Conservation (phyloP, 2,329 filamentous ascomycete genomes). For the Colletotrichum sp. region DNA sequence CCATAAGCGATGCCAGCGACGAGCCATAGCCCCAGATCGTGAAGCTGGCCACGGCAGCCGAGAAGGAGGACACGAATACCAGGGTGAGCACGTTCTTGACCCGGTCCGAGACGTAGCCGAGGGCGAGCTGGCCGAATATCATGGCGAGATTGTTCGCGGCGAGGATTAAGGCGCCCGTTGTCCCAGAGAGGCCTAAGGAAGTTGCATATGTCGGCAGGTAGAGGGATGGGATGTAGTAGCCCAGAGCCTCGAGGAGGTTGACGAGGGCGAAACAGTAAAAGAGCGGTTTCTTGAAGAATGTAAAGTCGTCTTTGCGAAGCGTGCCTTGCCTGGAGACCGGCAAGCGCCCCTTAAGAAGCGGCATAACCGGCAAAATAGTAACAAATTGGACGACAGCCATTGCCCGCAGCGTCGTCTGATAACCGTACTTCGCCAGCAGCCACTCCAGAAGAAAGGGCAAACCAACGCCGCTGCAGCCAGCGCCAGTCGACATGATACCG, state of each 20-base stretch:
- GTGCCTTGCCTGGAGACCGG: slow-evolving; percentile 37
- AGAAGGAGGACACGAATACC: slow-evolving; percentile 42
- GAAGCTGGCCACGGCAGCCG: slow-evolving; percentile 53
- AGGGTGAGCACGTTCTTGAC: slow-evolving; percentile 50
- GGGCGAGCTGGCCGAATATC: slow-evolving; percentile 48
- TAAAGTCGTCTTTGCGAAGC: slow-evolving; percentile 25
- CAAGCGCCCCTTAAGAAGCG: slow-evolving; percentile 44
- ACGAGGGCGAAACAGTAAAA: slow-evolving; percentile 46
- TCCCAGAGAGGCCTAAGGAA: slow-evolving; percentile 39
- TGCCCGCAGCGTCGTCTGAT: slow-evolving; percentile 42
- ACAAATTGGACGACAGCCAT: slow-evolving; percentile 42
- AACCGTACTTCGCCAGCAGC: slow-evolving; percentile 45
- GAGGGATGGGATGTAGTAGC: slow-evolving; percentile 61
- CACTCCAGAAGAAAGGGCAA: slow-evolving; percentile 48
- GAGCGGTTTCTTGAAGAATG: slow-evolving; percentile 25
- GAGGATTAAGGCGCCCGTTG: slow-evolving; percentile 49
- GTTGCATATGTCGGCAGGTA: slow-evolving; percentile 58
- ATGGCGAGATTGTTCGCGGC: slow-evolving; percentile 52
- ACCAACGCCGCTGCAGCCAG: slow-evolving; percentile 52
- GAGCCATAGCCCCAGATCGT: slow-evolving; percentile 59
- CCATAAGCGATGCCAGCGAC: slow-evolving; percentile 45
- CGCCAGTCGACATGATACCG: slow-evolving; percentile 54
- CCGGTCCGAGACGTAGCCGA: slow-evolving; percentile 51
- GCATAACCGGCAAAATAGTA: slow-evolving; percentile 41
- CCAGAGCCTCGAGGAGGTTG: slow-evolving; percentile 56